These are phyloP conservation scores for Cladophialophora psammophila DNA, from an alignment of 2,329 filamentous ascomycete genomes.

Conservation along the genomic window DNA sequence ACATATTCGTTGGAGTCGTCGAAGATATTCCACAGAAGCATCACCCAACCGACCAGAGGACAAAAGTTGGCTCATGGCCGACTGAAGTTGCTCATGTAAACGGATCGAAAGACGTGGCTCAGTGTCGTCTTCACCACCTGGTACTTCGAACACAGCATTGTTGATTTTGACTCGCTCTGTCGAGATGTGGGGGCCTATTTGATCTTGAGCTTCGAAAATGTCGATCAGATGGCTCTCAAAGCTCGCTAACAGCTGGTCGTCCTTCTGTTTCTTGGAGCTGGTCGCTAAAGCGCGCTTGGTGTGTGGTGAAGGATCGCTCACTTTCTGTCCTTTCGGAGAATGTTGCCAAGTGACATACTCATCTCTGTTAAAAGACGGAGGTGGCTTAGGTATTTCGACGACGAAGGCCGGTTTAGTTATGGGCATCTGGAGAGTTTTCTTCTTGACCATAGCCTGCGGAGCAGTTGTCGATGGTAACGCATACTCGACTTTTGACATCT, in stretches of 20 bases:
- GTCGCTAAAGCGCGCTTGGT: constrained; percentile 68
- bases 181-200: constrained; percentile 64
- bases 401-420: constrained; percentile 43
- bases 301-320: constrained; percentile 63
- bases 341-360: constrained; percentile 52
- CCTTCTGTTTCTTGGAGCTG: constrained; percentile 79
- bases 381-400: constrained; percentile 58
- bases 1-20: constrained; percentile 78
- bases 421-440: constrained; percentile 23
- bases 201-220: constrained; percentile 79
- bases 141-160: constrained; percentile 64
- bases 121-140: constrained; percentile 63
- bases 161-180: constrained; percentile 50
- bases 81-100: constrained; percentile 75
- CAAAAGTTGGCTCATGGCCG: constrained; percentile 75
- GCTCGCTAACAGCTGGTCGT: constrained; percentile 74
- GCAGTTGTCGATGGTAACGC: constrained; percentile 22
- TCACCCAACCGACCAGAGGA: constrained; percentile 71
- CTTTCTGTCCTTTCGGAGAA: constrained; percentile 55
- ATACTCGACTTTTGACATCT: constrained; percentile 35
- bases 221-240: constrained; percentile 73
- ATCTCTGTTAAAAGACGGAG: constrained; percentile 49
- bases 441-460: constrained; percentile 19
- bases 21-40: constrained; percentile 76
- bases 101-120: constrained; percentile 70